Evolutionary conservation across 73 alveolate genomes (phyloP), one percentile per base, ranked within the genome.

Genomic region (Paramecium tetraurelia): DNA sequence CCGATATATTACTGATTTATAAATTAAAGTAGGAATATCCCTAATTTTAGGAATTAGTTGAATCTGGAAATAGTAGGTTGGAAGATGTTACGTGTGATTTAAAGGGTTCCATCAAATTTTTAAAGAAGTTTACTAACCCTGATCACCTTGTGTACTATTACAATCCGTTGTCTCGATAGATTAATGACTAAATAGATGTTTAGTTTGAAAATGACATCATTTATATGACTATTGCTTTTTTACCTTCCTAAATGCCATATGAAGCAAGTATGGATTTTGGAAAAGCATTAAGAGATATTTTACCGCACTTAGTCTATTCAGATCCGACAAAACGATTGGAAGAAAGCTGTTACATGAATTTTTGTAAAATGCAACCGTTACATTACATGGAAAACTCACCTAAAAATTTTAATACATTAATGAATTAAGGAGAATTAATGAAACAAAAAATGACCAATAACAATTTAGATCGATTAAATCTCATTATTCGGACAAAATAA

Each of bases 1-100:
- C 12, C 85, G 98, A 11, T 84, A 92, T 58, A 41, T 96, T 35
- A 92, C 95, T 11, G 93, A 93, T 83, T 14, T 57, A 58, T 4
- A 96, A 70, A 50, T 92, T 48, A 86, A 88, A 57, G 94, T 87
- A 58, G 85, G 69, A 18, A 72, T 58, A 20, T 50, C 21, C 22
- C 27, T 7, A 3, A 27, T 29, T 31, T 18, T 35, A 72, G 77
- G 92, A 36, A 41, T 72, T 89, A 85, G 85, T 46, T 85, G 33
- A 85, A 50, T 83, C 68, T 36, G 96, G 93, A 18, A 92, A 59
- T 14, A 69, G 90, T 24, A 93, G 88, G 59, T 92, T 96, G n/a
- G 80, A 93, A 58, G 99, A 97, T 85, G 96, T 97, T 75, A 92
- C 98, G 0, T 97, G 98, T 35, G 99, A 97, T 90, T 53, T 93